These are phyloP conservation scores for Hypoxylon sp. DNA, from an alignment of 2,329 filamentous ascomycete species.

Conservation along the genomic window DNA sequence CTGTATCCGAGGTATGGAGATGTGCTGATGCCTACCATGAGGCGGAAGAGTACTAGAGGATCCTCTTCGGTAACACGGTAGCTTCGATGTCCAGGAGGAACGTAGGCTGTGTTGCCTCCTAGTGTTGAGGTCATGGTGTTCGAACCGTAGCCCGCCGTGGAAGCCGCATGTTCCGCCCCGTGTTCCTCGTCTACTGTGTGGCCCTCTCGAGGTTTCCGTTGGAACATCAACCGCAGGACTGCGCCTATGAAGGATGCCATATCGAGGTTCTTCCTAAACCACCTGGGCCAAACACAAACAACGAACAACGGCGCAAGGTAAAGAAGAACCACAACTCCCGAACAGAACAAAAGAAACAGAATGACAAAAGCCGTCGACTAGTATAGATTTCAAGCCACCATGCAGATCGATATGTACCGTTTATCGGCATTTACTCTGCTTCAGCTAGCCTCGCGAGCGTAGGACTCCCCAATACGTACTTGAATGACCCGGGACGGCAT, in stretches of 20 bases:
- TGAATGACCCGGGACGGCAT: conserved; percentile 20
- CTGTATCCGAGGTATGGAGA: conserved; percentile 49
- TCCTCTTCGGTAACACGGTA: conserved; percentile 46
- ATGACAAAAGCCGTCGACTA: conserved; percentile 7
- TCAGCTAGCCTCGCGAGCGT: conserved; percentile 28
- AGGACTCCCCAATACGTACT: conserved; percentile 30
- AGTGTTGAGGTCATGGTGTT: conserved; percentile 18
- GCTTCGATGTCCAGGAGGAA: conserved; percentile 25
- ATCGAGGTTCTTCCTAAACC: conserved; percentile 3
- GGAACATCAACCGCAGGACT: conserved; percentile 34
- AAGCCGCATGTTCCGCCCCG: conserved; percentile 5
- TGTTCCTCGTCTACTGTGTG: conserved; percentile 36
- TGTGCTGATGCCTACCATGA: conserved; percentile 52
- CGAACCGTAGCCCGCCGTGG: conserved; percentile 5
- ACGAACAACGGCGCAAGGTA: conserved; percentile 1
- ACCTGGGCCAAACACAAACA: conserved; percentile 6
- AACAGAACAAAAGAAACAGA: conserved; percentile 11
- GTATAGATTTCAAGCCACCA: conserved; percentile 21
- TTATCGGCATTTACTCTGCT: conserved; percentile 14
- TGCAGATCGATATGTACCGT: conserved; percentile 16
- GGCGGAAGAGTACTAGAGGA: conserved; percentile 49
- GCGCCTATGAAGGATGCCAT: conserved; percentile 39
- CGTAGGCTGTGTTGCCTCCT: conserved; percentile 17
- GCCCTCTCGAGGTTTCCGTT: conserved; percentile 35
- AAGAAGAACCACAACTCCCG: conserved; percentile 4